Conservation (phyloP, 192 early-diverging fungal species). For the Lobosporangium transversale region DNA sequence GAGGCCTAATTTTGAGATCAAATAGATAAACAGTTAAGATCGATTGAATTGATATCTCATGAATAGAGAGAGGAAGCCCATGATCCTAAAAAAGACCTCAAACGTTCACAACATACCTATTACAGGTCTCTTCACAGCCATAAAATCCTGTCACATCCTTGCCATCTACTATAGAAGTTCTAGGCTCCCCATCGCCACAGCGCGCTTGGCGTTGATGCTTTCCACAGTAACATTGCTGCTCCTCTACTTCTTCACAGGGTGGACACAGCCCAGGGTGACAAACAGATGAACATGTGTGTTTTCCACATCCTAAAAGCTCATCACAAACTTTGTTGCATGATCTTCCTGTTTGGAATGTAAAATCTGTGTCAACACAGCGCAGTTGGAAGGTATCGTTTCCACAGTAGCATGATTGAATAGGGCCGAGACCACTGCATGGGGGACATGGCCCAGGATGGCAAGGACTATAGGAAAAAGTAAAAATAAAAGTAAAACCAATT, state of each 20-base stretch:
- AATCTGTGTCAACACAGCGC: conserved; percentile 80
- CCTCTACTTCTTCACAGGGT: conserved; percentile 63
- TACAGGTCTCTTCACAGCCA: conserved; percentile 60
- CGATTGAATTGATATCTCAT: no score
- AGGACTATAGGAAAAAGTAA: conserved; percentile 49
- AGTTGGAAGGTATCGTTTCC: conserved; percentile 73
- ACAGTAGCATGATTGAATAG: conserved; percentile 84
- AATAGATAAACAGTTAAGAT: no score
- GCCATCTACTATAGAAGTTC: conserved; percentile 37
- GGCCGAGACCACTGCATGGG: conserved; percentile 85
- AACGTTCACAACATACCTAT: conserved; percentile 41
- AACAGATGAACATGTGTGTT: conserved; percentile 68
- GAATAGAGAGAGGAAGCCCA: no score
- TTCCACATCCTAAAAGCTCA: conserved; percentile 75
- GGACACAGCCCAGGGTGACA: conserved; percentile 80
- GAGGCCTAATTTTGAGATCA: no score
- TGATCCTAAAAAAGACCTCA: neutral
- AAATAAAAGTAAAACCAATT: neutral
- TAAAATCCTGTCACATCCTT: conserved; percentile 60
- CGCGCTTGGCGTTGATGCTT: conserved; percentile 59
- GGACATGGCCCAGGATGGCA: conserved; percentile 97
- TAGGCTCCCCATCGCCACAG: conserved; percentile 68
- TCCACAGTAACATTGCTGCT: conserved; percentile 79
- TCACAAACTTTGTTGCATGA: conserved; percentile 80
- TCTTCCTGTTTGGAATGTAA: conserved; percentile 64